Conservation (phyloP, 108 stramenopile genomes). For the Skeletonema costatum region DNA sequence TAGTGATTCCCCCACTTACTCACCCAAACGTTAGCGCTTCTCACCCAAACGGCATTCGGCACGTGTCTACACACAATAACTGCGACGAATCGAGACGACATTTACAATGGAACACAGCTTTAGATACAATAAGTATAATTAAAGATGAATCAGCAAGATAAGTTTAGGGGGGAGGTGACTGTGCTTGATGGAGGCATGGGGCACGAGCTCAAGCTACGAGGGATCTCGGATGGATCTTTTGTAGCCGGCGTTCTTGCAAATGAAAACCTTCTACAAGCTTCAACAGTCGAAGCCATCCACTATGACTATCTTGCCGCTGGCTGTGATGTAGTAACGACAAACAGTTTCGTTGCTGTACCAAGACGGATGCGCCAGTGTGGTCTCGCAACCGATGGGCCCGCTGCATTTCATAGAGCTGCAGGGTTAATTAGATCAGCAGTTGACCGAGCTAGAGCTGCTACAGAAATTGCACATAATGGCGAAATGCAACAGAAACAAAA, state of each 20-base stretch:
- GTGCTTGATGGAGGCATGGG: constrained; percentile 47
- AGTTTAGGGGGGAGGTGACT: not conserved
- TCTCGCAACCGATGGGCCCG: constrained; percentile 16
- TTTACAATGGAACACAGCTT: too few species aligned
- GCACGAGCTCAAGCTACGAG: constrained; percentile 44
- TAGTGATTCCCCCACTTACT: too few species aligned
- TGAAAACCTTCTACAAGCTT: constrained; percentile 13
- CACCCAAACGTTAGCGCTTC: too few species aligned
- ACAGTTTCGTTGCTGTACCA: constrained; percentile 53
- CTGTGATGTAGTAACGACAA: constrained; percentile 52
- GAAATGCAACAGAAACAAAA: not conserved
- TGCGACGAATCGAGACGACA: not conserved
- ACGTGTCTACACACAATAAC: not conserved
- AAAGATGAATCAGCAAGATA: not conserved
- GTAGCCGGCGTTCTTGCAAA: constrained; percentile 49
- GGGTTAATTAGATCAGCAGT: constrained; percentile 38
- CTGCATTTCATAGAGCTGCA: constrained; percentile 11
- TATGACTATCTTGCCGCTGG: constrained; percentile 40
- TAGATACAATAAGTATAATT: too few species aligned
- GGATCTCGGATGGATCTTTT: constrained; percentile 41
- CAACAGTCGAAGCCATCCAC: constrained; percentile 34
- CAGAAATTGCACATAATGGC: constrained; percentile 5
- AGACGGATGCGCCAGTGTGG: constrained; percentile 37
- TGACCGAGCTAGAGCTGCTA: constrained; percentile 37
- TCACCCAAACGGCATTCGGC: too few species aligned